Evolutionary conservation across 805 yeast genomes (phyloP).

Genomic region (Yamadazyma insecticola): DNA sequence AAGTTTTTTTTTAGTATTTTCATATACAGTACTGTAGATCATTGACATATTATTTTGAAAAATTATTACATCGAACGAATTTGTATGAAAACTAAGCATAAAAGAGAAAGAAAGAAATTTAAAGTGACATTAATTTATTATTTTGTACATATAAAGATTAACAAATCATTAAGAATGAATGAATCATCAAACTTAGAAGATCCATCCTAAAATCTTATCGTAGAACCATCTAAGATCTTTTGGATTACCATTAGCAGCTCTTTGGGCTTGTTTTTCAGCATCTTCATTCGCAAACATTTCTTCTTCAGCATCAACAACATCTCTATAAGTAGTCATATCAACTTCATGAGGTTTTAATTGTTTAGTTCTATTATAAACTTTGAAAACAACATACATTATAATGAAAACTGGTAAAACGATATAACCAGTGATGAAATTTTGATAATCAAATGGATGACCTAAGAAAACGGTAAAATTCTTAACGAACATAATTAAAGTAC

Average conservation of each 20-base stretch:
- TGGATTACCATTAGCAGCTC: slow-evolving; percentile 41
- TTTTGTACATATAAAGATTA: too few relatives aligned
- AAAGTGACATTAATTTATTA: too few relatives aligned
- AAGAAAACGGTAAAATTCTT: slow-evolving; percentile 74
- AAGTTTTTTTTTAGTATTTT: too few relatives aligned
- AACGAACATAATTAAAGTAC: slow-evolving; percentile 52
- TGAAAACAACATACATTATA: slow-evolving; percentile 54
- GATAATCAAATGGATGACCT: slow-evolving; percentile 51
- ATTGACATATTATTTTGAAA: too few relatives aligned
- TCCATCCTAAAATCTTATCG: slow-evolving; percentile 45
- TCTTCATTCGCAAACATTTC: slow-evolving; percentile 31
- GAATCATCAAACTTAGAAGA: slow-evolving; percentile 34
- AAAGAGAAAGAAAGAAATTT: too few relatives aligned
- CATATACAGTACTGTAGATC: too few relatives aligned
- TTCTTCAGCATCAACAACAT: slow-evolving; percentile 51
- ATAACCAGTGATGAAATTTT: slow-evolving; percentile 72
- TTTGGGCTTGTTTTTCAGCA: slow-evolving; percentile 28
- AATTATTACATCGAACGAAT: too few relatives aligned
- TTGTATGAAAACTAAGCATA: too few relatives aligned
- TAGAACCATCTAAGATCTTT: slow-evolving; percentile 44
- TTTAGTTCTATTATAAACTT: slow-evolving; percentile 48
- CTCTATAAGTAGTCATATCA: slow-evolving; percentile 56
- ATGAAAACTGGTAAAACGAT: slow-evolving; percentile 67
- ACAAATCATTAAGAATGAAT: too few relatives aligned
- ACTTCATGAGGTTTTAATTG: slow-evolving; percentile 50